Percentiles rank a stretch among this genome's conserved stretches.
Conservation (phyloP, 106 monocot genomes). For the Amphibolis antarctica region DNA sequence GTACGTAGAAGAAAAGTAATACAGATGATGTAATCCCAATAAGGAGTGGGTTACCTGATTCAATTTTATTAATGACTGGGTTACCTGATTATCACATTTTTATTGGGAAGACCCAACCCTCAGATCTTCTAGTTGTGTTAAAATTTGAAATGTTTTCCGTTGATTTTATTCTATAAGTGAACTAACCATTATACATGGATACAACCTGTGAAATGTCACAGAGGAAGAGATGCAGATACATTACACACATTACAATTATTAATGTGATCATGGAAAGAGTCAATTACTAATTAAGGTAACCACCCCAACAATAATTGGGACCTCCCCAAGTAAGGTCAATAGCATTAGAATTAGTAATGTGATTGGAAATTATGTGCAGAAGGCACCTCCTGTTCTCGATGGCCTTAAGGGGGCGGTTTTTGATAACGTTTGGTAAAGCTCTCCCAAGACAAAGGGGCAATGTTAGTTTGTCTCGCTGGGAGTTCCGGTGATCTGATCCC, state of each 20-base stretch:
- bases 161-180: no score
- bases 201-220: no score
- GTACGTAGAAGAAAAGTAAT: no score
- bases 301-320: conserved; percentile 64
- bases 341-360: conserved; percentile 33
- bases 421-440: conserved; percentile 27
- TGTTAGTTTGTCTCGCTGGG: conserved; percentile 56
- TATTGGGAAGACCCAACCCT: no score
- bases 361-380: conserved; percentile 28
- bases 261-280: conserved; percentile 58
- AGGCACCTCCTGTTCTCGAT: conserved; percentile 46
- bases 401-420: conserved; percentile 50
- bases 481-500: conserved; percentile 50
- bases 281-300: conserved; percentile 64
- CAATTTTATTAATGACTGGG: no score
- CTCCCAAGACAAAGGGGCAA: conserved; percentile 25
- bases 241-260: conserved; percentile 48
- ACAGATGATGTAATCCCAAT: no score
- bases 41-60: no score
- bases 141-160: no score
- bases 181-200: no score
- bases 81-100: no score
- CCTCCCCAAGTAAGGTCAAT: conserved; percentile 41
- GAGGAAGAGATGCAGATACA: conserved; percentile 75
- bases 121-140: no score